Evolutionary conservation across 352 stramenopile species (phyloP).

Genomic region (Phytopythium kandeliae): DNA sequence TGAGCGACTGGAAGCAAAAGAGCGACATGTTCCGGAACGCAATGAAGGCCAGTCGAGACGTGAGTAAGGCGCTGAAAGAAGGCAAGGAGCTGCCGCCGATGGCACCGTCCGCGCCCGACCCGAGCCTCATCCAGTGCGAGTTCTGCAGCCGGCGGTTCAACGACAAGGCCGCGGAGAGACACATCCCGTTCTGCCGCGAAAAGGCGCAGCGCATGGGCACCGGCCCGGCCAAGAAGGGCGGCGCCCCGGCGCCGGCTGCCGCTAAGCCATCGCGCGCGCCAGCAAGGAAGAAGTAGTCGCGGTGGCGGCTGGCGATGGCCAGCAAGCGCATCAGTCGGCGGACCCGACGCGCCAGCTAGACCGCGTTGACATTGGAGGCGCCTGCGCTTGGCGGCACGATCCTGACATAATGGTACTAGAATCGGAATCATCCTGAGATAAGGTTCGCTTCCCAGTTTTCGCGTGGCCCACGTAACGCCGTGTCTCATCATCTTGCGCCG

Average conservation of each 20-base stretch:
- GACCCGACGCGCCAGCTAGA: no score
- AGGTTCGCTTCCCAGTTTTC: no score
- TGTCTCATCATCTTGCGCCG: no score
- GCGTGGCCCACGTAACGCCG: no score
- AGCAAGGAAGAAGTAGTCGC: slow-evolving; percentile 35
- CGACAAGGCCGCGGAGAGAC: slow-evolving; percentile 85
- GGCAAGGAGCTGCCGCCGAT: slow-evolving; percentile 53
- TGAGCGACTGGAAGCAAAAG: slow-evolving; percentile 83
- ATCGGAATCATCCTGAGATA: no score
- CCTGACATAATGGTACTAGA: no score
- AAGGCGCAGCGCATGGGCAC: slow-evolving; percentile 57
- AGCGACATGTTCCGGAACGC: slow-evolving; percentile 82
- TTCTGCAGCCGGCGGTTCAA: slow-evolving; percentile 91
- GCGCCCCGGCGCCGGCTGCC: slow-evolving; percentile 11
- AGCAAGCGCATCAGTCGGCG: no score
- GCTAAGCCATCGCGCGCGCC: slow-evolving; percentile 29
- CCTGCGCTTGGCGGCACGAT: no score
- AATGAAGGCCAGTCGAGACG: slow-evolving; percentile 78
- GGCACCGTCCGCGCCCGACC: slow-evolving; percentile 59
- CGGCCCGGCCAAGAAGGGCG: slow-evolving; percentile 29
- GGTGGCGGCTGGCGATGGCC: no score
- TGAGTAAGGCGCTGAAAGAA: slow-evolving; percentile 62
- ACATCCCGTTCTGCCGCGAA: slow-evolving; percentile 91
- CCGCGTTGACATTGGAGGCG: no score
- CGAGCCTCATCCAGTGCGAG: slow-evolving; percentile 87